phyloP scores from a whole-genome alignment of 345 rosid genomes.

The Kernera saxatilis region DNA sequence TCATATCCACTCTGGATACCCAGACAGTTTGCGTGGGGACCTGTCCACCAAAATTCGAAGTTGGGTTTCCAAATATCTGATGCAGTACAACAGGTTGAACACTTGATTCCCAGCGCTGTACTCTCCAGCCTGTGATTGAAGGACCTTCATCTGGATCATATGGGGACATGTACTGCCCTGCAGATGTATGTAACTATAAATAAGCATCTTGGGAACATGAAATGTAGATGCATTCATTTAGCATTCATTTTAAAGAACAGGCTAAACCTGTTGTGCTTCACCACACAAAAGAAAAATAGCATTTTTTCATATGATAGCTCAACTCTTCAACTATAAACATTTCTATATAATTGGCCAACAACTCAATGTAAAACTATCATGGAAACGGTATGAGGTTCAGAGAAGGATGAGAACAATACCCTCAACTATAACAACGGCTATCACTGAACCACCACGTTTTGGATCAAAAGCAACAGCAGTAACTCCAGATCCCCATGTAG shows the following conservation, averaged over 20 bases:
- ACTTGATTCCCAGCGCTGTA: slow-evolving; percentile 99
- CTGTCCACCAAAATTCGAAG: slow-evolving; percentile 91
- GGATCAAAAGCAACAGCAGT: slow-evolving; percentile 99
- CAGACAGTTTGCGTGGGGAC: slow-evolving; percentile 96
- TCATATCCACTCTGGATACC: slow-evolving; percentile 90
- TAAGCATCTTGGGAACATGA: background rate
- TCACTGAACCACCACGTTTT: slow-evolving; percentile 95
- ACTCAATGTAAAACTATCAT: background rate
- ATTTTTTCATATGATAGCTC: background rate
- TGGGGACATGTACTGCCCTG: slow-evolving; percentile 99
- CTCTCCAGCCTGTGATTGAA: slow-evolving; percentile 98
- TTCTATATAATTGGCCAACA: background rate
- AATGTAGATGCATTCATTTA: background rate
- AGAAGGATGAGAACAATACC: slow-evolving; percentile 45
- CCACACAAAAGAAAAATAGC: background rate
- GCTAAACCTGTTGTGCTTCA: background rate
- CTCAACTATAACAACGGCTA: slow-evolving; percentile 95
- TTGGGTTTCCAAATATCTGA: slow-evolving; percentile 93
- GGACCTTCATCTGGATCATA: slow-evolving; percentile 99
- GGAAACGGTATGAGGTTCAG: slow-evolving; percentile 21
- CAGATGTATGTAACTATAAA: slow-evolving; percentile 12
- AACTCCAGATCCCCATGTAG: slow-evolving; percentile 99
- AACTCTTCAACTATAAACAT: background rate
- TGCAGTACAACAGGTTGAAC: slow-evolving; percentile 96
- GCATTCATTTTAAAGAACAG: background rate